Evolutionary conservation across 306 rosid genomes (phyloP).

Genomic region (Castanospermum australe): DNA sequence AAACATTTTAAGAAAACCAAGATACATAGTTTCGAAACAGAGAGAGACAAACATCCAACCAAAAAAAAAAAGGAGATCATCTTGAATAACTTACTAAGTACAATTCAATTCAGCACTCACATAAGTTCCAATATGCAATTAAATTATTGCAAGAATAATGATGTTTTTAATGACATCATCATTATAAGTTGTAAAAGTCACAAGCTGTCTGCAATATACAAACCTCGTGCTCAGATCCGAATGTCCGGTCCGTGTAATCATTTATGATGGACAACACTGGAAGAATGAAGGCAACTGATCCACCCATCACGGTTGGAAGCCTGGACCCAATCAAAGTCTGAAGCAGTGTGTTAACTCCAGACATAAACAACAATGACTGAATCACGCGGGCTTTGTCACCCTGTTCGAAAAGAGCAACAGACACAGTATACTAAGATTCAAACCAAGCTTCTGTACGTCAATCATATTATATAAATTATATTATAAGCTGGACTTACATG

Average conservation of each 20-base stretch:
- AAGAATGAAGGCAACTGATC: slow-evolving; percentile 64
- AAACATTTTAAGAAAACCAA: neutral
- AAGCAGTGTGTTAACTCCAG: slow-evolving; percentile 80
- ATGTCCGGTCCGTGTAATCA: slow-evolving; percentile 49
- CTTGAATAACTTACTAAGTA: neutral
- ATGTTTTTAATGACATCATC: neutral
- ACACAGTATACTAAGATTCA: neutral
- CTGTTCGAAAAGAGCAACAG: slow-evolving; percentile 37
- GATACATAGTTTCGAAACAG: neutral
- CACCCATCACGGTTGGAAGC: slow-evolving; percentile 85
- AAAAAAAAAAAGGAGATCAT: neutral
- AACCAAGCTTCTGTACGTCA: neutral
- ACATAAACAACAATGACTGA: slow-evolving; percentile 77
- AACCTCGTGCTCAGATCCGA: slow-evolving; percentile 68
- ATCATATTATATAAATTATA: neutral
- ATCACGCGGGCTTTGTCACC: slow-evolving; percentile 93
- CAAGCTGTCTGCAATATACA: neutral
- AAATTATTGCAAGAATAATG: neutral
- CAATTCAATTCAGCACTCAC: neutral
- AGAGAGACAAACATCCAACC: neutral
- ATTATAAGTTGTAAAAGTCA: neutral
- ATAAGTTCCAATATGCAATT: neutral
- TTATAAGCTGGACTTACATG: slow-evolving; percentile 54
- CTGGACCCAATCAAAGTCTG: slow-evolving; percentile 83
- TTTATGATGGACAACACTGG: slow-evolving; percentile 79